Base-by-base conservation (phyloP, 2,329 filamentous ascomycete species). In the Aspergillus thermomutatus region DNA sequence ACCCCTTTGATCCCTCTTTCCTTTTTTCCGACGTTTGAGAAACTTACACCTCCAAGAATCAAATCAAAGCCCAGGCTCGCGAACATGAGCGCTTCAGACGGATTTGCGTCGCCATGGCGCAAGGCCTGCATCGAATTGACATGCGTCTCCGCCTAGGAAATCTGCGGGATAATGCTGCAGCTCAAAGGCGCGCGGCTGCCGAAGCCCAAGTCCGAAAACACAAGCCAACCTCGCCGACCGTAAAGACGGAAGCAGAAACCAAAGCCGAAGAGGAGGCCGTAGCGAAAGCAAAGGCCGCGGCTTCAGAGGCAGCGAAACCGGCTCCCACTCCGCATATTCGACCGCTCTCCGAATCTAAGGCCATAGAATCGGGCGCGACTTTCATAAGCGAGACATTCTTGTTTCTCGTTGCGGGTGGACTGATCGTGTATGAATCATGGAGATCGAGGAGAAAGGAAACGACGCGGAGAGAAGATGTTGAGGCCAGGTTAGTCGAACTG, bases 311-410 rank as follows among this genome's bases (percentile, higher is more conserved):
- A 52, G 75, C 79, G 48, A 79, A 81, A 58, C 72, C 77, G 57
- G 74, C 69, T 43, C 74, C 71, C 26, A 76, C 76, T 55, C 82
- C 82, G 5, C 80, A 80, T 34, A 88, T 89, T 55, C 77, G 86
- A 47, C 86, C 86, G 7, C 75, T 89, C 10, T 84, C 83, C 2
- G 87, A 89, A 68, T 80, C 83, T 11, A 87, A 88, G 64, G 86
- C 86, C 0, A 88, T 89, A 54, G 86, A 89, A 67, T 82, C 83
- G 40, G 87, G 86, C 3, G 87, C 86, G 3, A 88, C 86, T 60
- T 89, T 89, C 65, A 86, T 87, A 50, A 84, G 84, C 31, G 86
- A 89, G 66, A 74, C 83, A 0, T 89, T 89, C 66, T 78, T 89
- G 41, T 88, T 89, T 63, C 64, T 80, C 3, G 87, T 89, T 11